These are phyloP conservation scores for Scutellaria barbata DNA, from an alignment of 257 asterid genomes.

Conservation along the genomic window DNA sequence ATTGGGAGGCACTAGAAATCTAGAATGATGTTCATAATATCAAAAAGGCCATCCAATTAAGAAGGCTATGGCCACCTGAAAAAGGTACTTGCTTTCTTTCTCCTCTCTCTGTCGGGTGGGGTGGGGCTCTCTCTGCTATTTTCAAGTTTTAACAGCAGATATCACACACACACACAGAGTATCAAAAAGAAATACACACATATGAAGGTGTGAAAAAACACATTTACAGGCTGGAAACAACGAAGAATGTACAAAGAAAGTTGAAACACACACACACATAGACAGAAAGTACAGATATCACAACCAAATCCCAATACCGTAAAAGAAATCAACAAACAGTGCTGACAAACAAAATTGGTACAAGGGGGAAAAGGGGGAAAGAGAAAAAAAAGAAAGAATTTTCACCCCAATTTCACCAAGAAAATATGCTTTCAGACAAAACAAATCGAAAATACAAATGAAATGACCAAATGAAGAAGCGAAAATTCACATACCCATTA, in stretches of 20 bases:
- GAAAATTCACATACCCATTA: constrained; percentile 52
- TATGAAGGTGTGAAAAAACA: constrained; percentile 37
- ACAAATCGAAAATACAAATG: constrained; percentile 3
- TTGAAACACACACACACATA: constrained; percentile 19
- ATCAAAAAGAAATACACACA: constrained; percentile 30
- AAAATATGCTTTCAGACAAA: background rate
- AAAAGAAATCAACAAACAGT: constrained; percentile 28
- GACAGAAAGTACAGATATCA: constrained; percentile 18
- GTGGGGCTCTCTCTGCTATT: constrained; percentile 48
- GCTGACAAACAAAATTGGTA: background rate
- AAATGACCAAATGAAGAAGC: background rate
- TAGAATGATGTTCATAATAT: constrained; percentile 36
- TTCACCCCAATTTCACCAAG: constrained; percentile 29
- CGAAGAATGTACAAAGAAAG: constrained; percentile 16
- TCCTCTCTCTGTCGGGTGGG: constrained; percentile 46
- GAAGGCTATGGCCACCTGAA: constrained; percentile 37
- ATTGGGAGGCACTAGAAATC: constrained; percentile 45
- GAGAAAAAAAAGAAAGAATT: background rate
- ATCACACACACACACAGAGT: constrained; percentile 13
- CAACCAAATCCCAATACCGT: constrained; percentile 37
- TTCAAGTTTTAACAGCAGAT: constrained; percentile 38
- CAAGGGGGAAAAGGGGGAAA: background rate
- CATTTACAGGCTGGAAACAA: constrained; percentile 54
- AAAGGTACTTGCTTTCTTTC: constrained; percentile 35
- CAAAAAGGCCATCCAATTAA: constrained; percentile 45